Percentiles rank a stretch among this genome's conserved stretches.
Evolutionary conservation across 2,329 filamentous ascomycete species (phyloP).

Genomic region (Aspergillus udagawae): DNA sequence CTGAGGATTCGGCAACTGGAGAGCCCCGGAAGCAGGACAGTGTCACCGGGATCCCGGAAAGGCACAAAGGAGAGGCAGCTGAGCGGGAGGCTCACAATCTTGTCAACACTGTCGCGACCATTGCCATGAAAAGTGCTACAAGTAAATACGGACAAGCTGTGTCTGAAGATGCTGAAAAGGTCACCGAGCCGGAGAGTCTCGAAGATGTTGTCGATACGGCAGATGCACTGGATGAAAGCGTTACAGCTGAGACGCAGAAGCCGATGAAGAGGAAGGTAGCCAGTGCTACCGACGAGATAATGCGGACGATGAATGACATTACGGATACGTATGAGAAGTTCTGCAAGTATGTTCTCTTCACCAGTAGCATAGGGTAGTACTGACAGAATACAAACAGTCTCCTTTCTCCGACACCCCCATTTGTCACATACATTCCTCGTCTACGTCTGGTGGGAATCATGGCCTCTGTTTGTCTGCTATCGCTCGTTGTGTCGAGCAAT

Average conservation of each 20-base stretch:
- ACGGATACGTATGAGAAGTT: conserved; percentile 63
- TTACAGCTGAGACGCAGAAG: conserved; percentile 68
- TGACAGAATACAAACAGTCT: conserved; percentile 36
- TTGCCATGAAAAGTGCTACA: conserved; percentile 70
- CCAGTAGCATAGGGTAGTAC: neutral
- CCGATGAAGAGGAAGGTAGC: conserved; percentile 75
- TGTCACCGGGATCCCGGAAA: conserved; percentile 73
- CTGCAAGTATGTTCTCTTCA: conserved; percentile 46
- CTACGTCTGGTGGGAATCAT: conserved; percentile 54
- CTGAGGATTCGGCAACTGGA: conserved; percentile 54
- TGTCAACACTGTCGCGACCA: conserved; percentile 67
- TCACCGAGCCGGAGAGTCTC: conserved; percentile 43
- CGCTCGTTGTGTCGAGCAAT: conserved; percentile 55
- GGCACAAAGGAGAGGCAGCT: conserved; percentile 76
- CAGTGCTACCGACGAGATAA: conserved; percentile 69
- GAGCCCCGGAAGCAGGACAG: conserved; percentile 62
- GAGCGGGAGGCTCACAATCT: conserved; percentile 80
- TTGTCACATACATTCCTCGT: conserved; percentile 52
- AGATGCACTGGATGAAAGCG: conserved; percentile 48
- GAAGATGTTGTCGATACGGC: conserved; percentile 55
- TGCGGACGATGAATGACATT: conserved; percentile 62
- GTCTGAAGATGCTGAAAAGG: conserved; percentile 45
- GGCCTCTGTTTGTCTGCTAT: conserved; percentile 49
- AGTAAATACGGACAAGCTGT: conserved; percentile 71
- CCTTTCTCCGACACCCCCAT: conserved; percentile 61